Percentiles rank a stretch among this genome's conserved stretches.
Evolutionary conservation across 2,329 filamentous ascomycete species (phyloP).

Genomic region (Teratosphaeria zuluensis): DNA sequence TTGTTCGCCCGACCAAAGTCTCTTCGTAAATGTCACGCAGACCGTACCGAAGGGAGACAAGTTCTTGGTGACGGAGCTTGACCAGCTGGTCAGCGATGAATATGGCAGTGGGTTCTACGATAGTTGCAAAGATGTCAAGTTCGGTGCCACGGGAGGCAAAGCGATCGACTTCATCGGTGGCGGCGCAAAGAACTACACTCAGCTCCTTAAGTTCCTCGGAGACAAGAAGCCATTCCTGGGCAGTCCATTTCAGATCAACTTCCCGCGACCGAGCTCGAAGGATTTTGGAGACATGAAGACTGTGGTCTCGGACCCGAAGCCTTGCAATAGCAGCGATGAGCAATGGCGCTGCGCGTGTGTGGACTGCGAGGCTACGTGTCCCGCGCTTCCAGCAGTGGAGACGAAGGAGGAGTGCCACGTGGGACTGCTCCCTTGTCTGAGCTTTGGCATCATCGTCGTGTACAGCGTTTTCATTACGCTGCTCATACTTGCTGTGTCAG

Average conservation of each 20-base stretch:
- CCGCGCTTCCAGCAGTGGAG: constrained; percentile 67
- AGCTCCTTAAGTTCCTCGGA: constrained; percentile 83
- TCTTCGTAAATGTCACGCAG: constrained; percentile 86
- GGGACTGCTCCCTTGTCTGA: constrained; percentile 81
- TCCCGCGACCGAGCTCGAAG: constrained; percentile 52
- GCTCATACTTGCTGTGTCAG: constrained; percentile 56
- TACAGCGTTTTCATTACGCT: constrained; percentile 68
- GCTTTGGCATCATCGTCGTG: constrained; percentile 80
- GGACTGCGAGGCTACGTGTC: constrained; percentile 81
- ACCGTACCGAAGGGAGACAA: constrained; percentile 54
- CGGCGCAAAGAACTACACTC: constrained; percentile 79
- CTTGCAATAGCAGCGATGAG: constrained; percentile 82
- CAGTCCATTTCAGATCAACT: constrained; percentile 98
- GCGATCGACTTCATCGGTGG: constrained; percentile 96
- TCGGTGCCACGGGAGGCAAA: constrained; percentile 83
- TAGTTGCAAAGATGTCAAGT: constrained; percentile 98
- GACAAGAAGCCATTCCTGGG: constrained; percentile 78
- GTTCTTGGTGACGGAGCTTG: constrained; percentile 72
- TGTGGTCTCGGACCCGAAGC: constrained; percentile 62
- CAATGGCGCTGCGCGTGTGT: constrained; percentile 85
- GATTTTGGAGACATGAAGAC: constrained; percentile 61
- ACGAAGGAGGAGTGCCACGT: constrained; percentile 66
- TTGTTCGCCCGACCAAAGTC: constrained; percentile 90
- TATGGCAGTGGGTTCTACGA: constrained; percentile 87
- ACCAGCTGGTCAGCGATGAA: constrained; percentile 74